phyloP scores from a whole-genome alignment of 2,329 filamentous ascomycete genomes.

The Paramyrothecium sp. region DNA sequence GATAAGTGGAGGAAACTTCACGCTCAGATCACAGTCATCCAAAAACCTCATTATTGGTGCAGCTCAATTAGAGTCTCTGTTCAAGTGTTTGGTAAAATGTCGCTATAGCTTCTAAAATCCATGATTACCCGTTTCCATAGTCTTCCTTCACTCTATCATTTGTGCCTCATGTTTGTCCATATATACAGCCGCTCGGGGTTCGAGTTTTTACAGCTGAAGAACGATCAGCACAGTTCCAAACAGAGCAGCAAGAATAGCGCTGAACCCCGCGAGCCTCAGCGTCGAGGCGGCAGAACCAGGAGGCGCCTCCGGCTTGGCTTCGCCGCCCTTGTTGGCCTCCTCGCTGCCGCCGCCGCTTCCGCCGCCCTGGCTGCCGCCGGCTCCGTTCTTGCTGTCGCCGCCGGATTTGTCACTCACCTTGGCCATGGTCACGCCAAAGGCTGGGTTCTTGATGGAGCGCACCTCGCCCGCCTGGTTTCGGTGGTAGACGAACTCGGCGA shows the following conservation, averaged over 20 bases:
- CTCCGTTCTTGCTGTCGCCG: neutral
- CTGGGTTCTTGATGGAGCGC: conserved; percentile 16
- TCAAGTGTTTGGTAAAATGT: no score
- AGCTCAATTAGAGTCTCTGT: no score
- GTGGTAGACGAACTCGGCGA: conserved; percentile 27
- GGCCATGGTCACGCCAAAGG: conserved; percentile 23
- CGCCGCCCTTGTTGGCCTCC: neutral
- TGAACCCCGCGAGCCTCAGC: neutral
- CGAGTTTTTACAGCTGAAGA: neutral
- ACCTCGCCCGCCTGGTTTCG: conserved; percentile 8
- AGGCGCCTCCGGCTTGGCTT: neutral
- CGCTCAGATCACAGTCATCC: no score
- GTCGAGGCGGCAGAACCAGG: neutral
- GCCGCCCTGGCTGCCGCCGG: neutral
- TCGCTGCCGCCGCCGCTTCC: neutral
- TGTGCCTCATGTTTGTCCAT: no score
- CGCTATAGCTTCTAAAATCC: no score
- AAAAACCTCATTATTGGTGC: no score
- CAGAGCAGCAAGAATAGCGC: neutral
- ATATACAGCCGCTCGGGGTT: no score
- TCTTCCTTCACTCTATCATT: no score
- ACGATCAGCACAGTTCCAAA: neutral
- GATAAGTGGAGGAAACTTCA: no score
- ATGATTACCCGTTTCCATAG: no score
- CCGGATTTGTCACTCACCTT: conserved; percentile 16